A percentile compares a stretch with the other conserved stretches of the same genome.
Conservation (phyloP, 805 yeast genomes). For the Yamadazyma philogaea region DNA sequence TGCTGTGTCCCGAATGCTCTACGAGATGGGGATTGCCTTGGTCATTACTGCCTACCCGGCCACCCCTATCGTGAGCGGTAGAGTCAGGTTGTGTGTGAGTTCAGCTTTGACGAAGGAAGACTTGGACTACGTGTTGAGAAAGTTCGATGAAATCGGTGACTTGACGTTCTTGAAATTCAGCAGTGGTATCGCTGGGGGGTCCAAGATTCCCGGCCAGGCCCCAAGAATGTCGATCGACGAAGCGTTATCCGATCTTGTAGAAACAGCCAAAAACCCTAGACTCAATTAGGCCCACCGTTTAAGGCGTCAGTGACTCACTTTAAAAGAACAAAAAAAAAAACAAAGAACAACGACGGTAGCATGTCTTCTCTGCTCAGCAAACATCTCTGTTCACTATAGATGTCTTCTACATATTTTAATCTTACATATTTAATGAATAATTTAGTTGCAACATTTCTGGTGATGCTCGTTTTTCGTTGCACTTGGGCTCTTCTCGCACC, state of each 20-base stretch:
- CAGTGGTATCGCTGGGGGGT: slow-evolving; percentile 76
- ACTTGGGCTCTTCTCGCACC: not conserved
- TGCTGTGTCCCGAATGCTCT: slow-evolving; percentile 78
- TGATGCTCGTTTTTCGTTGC: not conserved
- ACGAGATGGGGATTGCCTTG: slow-evolving; percentile 79
- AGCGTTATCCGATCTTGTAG: slow-evolving; percentile 68
- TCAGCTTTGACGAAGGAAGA: slow-evolving; percentile 92
- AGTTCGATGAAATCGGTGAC: slow-evolving; percentile 77
- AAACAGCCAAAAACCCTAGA: slow-evolving; percentile 47
- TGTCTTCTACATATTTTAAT: not conserved
- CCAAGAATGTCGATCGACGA: slow-evolving; percentile 82
- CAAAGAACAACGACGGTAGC: no score
- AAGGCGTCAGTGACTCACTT: no score
- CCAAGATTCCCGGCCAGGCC: slow-evolving; percentile 47
- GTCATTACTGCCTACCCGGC: slow-evolving; percentile 99
- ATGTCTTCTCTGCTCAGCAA: no score
- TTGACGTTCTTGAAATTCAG: slow-evolving; percentile 69
- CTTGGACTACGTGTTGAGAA: slow-evolving; percentile 72
- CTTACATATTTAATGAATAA: not conserved
- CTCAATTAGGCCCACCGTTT: not conserved
- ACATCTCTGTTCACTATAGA: not conserved
- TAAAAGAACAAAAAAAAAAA: no score
- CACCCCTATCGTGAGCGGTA: slow-evolving; percentile 82
- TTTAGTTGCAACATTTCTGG: not conserved
- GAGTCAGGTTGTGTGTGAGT: slow-evolving; percentile 91